Percentiles rank a stretch among this genome's conserved stretches.
Evolutionary conservation across 257 asterid genomes (phyloP).

Genomic region (Nicotiana otophora): DNA sequence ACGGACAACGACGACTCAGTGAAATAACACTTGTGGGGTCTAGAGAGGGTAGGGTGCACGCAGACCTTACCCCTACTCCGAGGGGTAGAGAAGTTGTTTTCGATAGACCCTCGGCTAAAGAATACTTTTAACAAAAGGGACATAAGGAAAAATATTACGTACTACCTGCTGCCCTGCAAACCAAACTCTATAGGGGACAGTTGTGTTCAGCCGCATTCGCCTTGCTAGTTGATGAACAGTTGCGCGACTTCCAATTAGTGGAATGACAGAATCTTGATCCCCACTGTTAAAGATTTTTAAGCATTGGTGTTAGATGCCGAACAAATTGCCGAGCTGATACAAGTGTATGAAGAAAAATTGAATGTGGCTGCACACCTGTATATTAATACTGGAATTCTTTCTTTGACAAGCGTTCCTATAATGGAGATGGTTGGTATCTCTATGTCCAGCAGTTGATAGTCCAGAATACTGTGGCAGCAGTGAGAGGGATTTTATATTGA

Average conservation of each 20-base stretch:
- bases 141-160: too few species aligned
- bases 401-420: constrained; percentile 47
- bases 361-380: constrained; percentile 38
- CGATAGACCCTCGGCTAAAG: too few species aligned
- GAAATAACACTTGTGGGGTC: too few species aligned
- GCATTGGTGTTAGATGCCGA: neutral
- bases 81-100: too few species aligned
- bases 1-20: too few species aligned
- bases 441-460: constrained; percentile 53
- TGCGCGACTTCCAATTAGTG: constrained; percentile 57
- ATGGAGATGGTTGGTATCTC: constrained; percentile 54
- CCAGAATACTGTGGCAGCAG: constrained; percentile 37
- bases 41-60: too few species aligned
- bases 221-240: constrained; percentile 43
- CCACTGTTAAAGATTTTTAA: constrained; percentile 36
- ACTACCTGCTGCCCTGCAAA: constrained; percentile 57
- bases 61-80: too few species aligned
- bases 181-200: constrained; percentile 59
- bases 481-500: neutral
- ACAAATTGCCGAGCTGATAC: neutral
- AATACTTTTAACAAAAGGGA: too few species aligned
- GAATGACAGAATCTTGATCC: constrained; percentile 74
- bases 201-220: constrained; percentile 39
- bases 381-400: constrained; percentile 50
- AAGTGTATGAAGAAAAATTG: neutral